These are phyloP conservation scores for Hippophae rhamnoides DNA, from an alignment of 306 rosid species.

Conservation along the genomic window DNA sequence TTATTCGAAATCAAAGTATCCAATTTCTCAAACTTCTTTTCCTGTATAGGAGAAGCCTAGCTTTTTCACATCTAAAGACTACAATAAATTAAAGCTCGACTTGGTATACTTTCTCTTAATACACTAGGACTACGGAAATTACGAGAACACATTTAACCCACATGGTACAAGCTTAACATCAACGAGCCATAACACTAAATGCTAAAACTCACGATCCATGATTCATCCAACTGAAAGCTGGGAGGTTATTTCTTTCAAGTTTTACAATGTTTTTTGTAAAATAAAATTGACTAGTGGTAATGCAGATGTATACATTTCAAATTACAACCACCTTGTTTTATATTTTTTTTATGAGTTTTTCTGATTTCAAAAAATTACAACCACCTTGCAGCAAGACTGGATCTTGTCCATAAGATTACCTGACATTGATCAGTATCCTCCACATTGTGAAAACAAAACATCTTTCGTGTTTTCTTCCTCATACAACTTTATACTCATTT, in stretches of 20 bases:
- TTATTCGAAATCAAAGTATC: too few species aligned
- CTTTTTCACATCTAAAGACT: too few species aligned
- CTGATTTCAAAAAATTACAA: slow-evolving; percentile 16
- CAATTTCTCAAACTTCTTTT: too few species aligned
- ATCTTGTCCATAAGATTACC: slow-evolving; percentile 22
- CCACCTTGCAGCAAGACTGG: slow-evolving; percentile 30
- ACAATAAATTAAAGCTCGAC: too few species aligned
- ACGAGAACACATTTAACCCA: too few species aligned
- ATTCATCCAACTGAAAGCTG: slow-evolving; percentile 10
- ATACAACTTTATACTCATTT: slow-evolving; percentile 24
- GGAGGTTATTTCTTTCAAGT: slow-evolving; percentile 31
- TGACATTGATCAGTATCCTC: slow-evolving; percentile 33
- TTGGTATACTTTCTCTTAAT: too few species aligned
- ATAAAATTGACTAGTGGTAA: slow-evolving; percentile 12
- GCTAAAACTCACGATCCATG: slow-evolving; percentile 1
- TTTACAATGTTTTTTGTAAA: slow-evolving; percentile 27
- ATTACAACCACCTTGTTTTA: slow-evolving; percentile 1
- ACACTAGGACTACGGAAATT: too few species aligned
- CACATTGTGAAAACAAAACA: slow-evolving; percentile 18
- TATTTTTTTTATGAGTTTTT: too few species aligned
- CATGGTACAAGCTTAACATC: too few species aligned
- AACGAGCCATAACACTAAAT: not conserved
- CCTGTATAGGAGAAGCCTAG: too few species aligned
- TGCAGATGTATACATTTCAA: slow-evolving; percentile 34
- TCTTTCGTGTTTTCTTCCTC: slow-evolving; percentile 14